Percentiles rank a stretch among this genome's conserved stretches.
Evolutionary conservation across 2,329 filamentous ascomycete genomes (phyloP).

Genomic region (Colletotrichum shisoi): DNA sequence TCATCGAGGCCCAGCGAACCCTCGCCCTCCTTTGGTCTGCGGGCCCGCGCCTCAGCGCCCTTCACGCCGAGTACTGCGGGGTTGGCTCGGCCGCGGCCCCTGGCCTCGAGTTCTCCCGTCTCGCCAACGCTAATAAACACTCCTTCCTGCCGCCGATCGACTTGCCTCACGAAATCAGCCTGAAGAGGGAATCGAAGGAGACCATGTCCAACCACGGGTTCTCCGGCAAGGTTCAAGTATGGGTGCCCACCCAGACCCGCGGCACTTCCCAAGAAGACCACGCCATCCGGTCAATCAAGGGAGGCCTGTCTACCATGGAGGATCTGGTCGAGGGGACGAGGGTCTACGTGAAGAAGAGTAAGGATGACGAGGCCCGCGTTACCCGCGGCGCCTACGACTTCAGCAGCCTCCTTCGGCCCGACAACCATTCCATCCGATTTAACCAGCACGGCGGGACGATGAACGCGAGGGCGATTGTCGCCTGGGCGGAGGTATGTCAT

Average conservation of each 20-base stretch:
- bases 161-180: not conserved
- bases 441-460: slow-evolving; percentile 30
- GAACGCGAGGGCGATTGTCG: slow-evolving; percentile 4
- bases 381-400: slow-evolving; percentile 21
- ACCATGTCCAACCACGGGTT: slow-evolving; percentile 4
- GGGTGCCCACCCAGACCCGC: not conserved
- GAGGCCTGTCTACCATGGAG: not conserved
- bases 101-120: slow-evolving; percentile 18
- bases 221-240: not conserved
- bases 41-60: slow-evolving; percentile 6
- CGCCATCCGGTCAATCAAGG: not conserved
- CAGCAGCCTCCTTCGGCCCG: not conserved
- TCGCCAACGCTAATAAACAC: not conserved
- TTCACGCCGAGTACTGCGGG: slow-evolving; percentile 16
- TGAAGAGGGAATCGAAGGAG: not conserved
- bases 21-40: slow-evolving; percentile 22
- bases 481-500: slow-evolving; percentile 30
- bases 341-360: not conserved
- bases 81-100: slow-evolving; percentile 11
- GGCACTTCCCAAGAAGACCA: not conserved
- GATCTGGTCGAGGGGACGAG: not conserved
- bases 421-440: slow-evolving; percentile 1
- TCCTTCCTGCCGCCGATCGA: not conserved
- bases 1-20: slow-evolving; percentile 5
- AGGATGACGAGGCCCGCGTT: not conserved